phyloP scores from a whole-genome alignment of 192 early-diverging fungal genomes.

The Coemansia sp. region DNA sequence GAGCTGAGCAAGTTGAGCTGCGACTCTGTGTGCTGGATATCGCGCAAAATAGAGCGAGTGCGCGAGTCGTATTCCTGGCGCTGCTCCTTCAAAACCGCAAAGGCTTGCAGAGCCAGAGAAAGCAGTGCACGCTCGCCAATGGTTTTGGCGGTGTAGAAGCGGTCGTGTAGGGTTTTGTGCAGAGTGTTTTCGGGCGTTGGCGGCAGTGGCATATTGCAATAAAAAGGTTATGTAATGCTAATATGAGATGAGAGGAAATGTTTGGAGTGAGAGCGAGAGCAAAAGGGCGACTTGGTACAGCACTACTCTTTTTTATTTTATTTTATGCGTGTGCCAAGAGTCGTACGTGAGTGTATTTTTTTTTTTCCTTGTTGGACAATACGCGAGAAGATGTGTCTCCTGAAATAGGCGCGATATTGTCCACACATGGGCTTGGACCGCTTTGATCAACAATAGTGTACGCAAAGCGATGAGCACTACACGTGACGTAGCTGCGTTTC shows the following conservation, averaged over 20 bases:
- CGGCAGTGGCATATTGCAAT: constrained; percentile 6
- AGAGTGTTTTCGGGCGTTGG: constrained; percentile 29
- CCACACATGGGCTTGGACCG: too few species aligned
- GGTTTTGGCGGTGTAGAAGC: constrained; percentile 22
- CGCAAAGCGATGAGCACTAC: background rate
- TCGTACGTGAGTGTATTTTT: too few species aligned
- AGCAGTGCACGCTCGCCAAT: constrained; percentile 24
- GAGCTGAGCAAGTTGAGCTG: constrained; percentile 11
- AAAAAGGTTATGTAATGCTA: too few species aligned
- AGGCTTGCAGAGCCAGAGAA: constrained; percentile 19
- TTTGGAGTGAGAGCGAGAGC: too few species aligned
- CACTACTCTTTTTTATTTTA: too few species aligned
- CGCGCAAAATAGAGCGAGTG: constrained; percentile 12
- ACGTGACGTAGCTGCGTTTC: constrained; percentile 4
- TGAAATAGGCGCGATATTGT: too few species aligned
- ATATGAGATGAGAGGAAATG: too few species aligned
- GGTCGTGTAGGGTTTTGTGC: constrained; percentile 34
- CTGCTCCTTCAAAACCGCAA: constrained; percentile 9
- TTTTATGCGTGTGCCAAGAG: too few species aligned
- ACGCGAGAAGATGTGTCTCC: too few species aligned
- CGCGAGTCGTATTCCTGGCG: constrained; percentile 21
- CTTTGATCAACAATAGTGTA: background rate
- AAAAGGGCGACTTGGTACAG: too few species aligned
- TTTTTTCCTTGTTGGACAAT: too few species aligned
- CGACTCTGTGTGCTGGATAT: constrained; percentile 26